Evolutionary conservation across 1,139 yeast species (phyloP).

Genomic region (Kurtzmaniella natalensis): DNA sequence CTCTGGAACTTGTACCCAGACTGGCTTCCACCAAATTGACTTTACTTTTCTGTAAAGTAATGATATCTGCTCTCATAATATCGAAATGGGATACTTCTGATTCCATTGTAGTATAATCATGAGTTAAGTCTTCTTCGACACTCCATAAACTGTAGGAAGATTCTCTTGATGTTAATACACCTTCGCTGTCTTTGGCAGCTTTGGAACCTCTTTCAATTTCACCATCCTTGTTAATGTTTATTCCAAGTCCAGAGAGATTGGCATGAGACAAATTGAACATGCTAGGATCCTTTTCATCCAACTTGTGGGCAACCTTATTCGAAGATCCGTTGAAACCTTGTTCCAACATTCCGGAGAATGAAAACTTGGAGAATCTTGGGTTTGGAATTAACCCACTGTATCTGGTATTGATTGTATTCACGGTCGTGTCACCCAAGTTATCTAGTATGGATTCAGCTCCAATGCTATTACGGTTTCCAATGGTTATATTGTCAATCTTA

Average conservation of each 20-base stretch:
- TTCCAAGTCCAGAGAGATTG: background rate
- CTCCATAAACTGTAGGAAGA: slow-evolving; percentile 1
- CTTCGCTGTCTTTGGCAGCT: slow-evolving; percentile 2
- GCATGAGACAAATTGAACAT: background rate
- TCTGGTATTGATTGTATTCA: slow-evolving; percentile 3
- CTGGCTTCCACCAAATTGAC: slow-evolving; percentile 23
- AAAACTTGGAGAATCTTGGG: slow-evolving; percentile 42
- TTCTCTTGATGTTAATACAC: background rate
- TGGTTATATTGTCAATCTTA: slow-evolving; percentile 6
- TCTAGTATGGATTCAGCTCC: background rate
- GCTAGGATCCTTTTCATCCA: slow-evolving; percentile 3
- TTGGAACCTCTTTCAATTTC: background rate
- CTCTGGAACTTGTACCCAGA: slow-evolving; percentile 19
- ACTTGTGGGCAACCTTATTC: background rate
- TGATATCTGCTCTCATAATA: slow-evolving; percentile 30
- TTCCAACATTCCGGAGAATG: slow-evolving; percentile 36
- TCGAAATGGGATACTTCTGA: slow-evolving; percentile 28
- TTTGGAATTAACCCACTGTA: slow-evolving; percentile 33
- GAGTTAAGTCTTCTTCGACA: slow-evolving; percentile 1
- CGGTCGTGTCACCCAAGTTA: slow-evolving; percentile 1
- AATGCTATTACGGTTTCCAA: background rate
- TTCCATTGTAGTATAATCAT: slow-evolving; percentile 11
- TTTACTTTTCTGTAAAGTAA: slow-evolving; percentile 18
- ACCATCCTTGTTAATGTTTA: no score
- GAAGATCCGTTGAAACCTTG: slow-evolving; percentile 1